Conservation (phyloP, 768 basidiomycete species). For the Auriscalpium orientale region DNA sequence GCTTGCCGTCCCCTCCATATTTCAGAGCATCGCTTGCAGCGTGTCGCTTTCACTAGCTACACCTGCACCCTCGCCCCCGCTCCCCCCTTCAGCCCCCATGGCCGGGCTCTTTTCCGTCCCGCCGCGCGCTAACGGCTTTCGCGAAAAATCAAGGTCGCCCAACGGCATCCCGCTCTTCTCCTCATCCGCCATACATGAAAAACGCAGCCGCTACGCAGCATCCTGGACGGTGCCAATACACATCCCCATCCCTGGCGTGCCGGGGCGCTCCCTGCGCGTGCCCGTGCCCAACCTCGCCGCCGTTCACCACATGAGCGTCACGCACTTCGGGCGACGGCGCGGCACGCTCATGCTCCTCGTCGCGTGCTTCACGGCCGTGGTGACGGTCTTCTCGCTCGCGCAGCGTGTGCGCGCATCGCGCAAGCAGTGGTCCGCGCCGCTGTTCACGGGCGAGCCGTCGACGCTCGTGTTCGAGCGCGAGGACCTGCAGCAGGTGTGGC, state of each 20-base stretch:
- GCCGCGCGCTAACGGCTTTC: slow-evolving; percentile 39
- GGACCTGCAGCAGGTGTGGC: slow-evolving; percentile 87
- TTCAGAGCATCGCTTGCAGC: not conserved
- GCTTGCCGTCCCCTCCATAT: not conserved
- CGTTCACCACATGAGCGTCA: slow-evolving; percentile 47
- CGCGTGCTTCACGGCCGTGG: slow-evolving; percentile 38
- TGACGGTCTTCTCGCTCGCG: slow-evolving; percentile 51
- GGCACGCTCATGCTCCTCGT: slow-evolving; percentile 47
- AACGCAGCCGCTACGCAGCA: slow-evolving; percentile 41
- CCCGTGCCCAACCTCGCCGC: slow-evolving; percentile 54
- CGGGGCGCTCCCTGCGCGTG: slow-evolving; percentile 47
- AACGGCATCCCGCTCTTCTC: slow-evolving; percentile 42
- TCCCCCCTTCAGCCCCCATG: not conserved
- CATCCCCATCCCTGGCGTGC: slow-evolving; percentile 53
- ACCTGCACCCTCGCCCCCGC: not conserved
- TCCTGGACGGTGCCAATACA: slow-evolving; percentile 57
- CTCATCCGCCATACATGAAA: slow-evolving; percentile 54
- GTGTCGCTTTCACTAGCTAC: not conserved
- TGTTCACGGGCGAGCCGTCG: slow-evolving; percentile 48
- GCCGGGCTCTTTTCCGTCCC: slow-evolving; percentile 39
- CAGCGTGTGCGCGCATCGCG: slow-evolving; percentile 55
- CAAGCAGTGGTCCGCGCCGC: slow-evolving; percentile 51
- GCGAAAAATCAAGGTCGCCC: slow-evolving; percentile 34
- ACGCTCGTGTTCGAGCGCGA: slow-evolving; percentile 71
- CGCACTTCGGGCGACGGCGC: slow-evolving; percentile 52